phyloP scores from a whole-genome alignment of 108 stramenopile genomes.

The Cylindrotheca fusiformis region DNA sequence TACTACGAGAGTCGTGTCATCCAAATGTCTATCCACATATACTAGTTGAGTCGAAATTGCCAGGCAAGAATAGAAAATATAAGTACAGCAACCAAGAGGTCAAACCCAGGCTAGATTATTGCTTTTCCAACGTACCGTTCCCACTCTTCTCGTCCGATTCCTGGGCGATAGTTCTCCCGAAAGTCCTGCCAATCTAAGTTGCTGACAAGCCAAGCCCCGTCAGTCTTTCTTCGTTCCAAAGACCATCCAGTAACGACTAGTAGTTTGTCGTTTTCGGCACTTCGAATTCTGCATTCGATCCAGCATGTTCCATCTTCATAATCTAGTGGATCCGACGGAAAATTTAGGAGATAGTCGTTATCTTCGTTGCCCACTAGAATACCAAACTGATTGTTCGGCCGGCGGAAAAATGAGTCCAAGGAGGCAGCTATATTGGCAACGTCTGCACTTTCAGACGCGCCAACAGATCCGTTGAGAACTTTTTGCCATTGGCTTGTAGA shows the following conservation, averaged over 20 bases:
- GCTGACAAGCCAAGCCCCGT: conserved; percentile 68
- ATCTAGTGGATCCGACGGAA: conserved; percentile 59
- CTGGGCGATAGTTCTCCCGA: conserved; percentile 66
- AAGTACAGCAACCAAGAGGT: too few species aligned
- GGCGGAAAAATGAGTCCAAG: conserved; percentile 43
- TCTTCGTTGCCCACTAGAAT: conserved; percentile 56
- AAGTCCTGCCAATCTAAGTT: conserved; percentile 85
- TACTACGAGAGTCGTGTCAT: too few species aligned
- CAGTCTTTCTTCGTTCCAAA: conserved; percentile 26
- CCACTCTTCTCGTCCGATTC: conserved; percentile 80
- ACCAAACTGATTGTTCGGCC: conserved; percentile 66
- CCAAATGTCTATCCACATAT: too few species aligned
- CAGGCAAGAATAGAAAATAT: too few species aligned
- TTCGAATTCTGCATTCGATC: conserved; percentile 67
- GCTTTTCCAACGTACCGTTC: conserved; percentile 38
- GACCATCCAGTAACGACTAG: conserved; percentile 66
- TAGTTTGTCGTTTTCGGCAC: conserved; percentile 30
- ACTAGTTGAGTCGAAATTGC: too few species aligned
- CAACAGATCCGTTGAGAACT: conserved; percentile 42
- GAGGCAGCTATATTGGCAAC: conserved; percentile 34
- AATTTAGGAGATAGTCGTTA: conserved; percentile 14
- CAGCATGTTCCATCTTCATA: conserved; percentile 65
- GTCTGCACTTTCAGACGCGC: conserved; percentile 31
- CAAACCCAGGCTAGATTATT: too few species aligned
- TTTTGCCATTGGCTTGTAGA: conserved; percentile 43